Base-by-base conservation (phyloP, 2,329 filamentous ascomycete species). In the Torrubiella hemipterigena region DNA sequence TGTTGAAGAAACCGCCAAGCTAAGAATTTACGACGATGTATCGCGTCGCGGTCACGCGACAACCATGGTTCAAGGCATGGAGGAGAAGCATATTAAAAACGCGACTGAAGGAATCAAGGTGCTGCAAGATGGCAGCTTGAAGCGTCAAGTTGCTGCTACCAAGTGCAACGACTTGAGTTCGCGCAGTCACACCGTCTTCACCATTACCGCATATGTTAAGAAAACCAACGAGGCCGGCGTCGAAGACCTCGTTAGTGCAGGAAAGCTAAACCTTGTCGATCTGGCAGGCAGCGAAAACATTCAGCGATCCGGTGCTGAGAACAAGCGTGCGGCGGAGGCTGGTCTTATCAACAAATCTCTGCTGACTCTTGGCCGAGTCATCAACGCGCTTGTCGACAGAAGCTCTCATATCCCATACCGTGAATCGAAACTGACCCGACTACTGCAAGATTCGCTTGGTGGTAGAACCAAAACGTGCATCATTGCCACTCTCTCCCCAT, bases 131-230 rank as follows among this genome's bases (percentile, higher is more conserved):
- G 93, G 91, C 39, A 95, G 86, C 54, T 69, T 91, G 58, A 93
- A 87, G 56, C 81, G 91, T 30, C 91, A 98, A 56, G 91, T 98
- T n/a, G 93, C 91, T 6, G 86, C 93, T 4, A 98, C 91, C n/a
- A 96, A 96, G 57, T 98, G 91, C 70, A 98, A 98, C 53, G 91
- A 98, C 47, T 73, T 96, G 33, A 95, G 87, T 57, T 95, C 87
- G 46, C 77, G 91, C 54, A 94, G 87, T 61, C 93, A 98, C 51
- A 98, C 91, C 0, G 81, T 98, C 15, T 98, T 98, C 50, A 96
- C 91, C 7, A 83, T 98, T 37, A 95, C 89, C 1, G 83, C 87
- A 1, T 85, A 87, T 49, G 79, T 86, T 47, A 94, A 93, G 56
- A 78, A 81, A 38, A 74, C 74, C 1, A 74, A 75, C 3, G 83